Evolutionary conservation across 2,329 filamentous ascomycete species (phyloP).

Genomic region (Rhexocercosporidium sp.): DNA sequence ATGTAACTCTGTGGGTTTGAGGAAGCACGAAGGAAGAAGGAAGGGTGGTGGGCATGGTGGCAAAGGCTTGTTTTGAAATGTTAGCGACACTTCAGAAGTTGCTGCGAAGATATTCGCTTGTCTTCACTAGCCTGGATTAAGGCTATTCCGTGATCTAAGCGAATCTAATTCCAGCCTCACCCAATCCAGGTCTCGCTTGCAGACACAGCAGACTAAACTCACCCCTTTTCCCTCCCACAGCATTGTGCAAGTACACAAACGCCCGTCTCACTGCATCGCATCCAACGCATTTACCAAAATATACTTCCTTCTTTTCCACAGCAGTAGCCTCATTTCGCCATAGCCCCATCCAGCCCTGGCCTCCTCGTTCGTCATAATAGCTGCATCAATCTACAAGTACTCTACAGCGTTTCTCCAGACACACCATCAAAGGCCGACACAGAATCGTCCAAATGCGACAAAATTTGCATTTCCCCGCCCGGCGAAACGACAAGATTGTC

Average conservation of each 20-base stretch:
- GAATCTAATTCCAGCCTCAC: not conserved
- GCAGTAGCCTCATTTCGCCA: conserved; percentile 1
- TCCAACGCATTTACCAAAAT: conserved; percentile 22
- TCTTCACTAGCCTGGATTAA: not conserved
- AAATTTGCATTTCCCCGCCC: not conserved
- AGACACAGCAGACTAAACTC: not conserved
- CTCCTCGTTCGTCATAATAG: not conserved
- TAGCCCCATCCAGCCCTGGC: not conserved
- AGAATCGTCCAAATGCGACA: not conserved
- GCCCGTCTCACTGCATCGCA: conserved; percentile 23
- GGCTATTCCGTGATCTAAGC: not conserved
- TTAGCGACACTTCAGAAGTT: not conserved
- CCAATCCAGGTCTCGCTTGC: conserved; percentile 1
- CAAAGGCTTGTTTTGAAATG: not conserved
- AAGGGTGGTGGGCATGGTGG: not conserved
- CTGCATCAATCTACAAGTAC: no score
- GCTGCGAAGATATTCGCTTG: not conserved
- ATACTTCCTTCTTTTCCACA: conserved; percentile 5
- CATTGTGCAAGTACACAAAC: not conserved
- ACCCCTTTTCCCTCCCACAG: not conserved
- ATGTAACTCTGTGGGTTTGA: conserved; percentile 5
- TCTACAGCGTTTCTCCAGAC: not conserved
- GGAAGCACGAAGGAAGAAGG: conserved; percentile 5
- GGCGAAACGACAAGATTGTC: not conserved
- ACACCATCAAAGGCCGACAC: not conserved